Base-by-base conservation (phyloP, 2,329 filamentous ascomycete genomes). In the Trichoderma atroviride region DNA sequence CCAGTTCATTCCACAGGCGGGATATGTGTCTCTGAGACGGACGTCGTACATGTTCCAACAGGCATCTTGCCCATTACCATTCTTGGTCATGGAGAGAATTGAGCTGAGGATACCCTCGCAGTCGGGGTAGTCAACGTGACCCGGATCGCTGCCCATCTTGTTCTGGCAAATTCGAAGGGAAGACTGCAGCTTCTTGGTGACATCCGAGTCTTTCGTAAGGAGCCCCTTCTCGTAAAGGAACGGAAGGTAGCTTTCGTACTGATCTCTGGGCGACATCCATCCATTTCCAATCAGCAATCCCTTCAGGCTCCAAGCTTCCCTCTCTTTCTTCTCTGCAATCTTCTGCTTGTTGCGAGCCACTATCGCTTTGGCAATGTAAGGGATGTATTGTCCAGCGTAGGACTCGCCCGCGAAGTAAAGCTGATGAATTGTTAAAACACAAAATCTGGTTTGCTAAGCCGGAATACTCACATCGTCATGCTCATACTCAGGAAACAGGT, bases 31-130 rank as follows among this genome's bases (percentile, higher is more conserved):
- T 72, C 85, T 89, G 58, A 97, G 86, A 58, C 95, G 92, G 65
- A 98, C 87, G 79, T 99, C 96, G 80, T 99, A 99, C 93, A 98
- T 97, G 82, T 99, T 99, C 78, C 90, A 79, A 79, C 96, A 99
- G 60, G 86, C 81, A 59, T 86, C 81, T 53, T 86, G 79, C 61
- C 85, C 84, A 68, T 86, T 79, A 24, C 84, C 83, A 13, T 77
- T 83, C 64, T 87, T 84, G 2, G 92, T 94, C 59, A 89, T 79
- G 35, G 85, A 81, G 4, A 98, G 86, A 62, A 98, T 88, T 11
- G 89, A 83, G 68, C 89, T 86, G 73, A 99, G 84, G 60, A 99
- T 89, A 5, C 80, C 77, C 78, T 99, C 96, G 80, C 96, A 99
- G 11, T 85, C 81, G 1, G 76, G 72, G 50, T 90, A 87, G 77